A percentile compares a stretch with the other conserved stretches of the same genome.
Evolutionary conservation across 306 rosid genomes (phyloP).

Genomic region (Pueraria montana): DNA sequence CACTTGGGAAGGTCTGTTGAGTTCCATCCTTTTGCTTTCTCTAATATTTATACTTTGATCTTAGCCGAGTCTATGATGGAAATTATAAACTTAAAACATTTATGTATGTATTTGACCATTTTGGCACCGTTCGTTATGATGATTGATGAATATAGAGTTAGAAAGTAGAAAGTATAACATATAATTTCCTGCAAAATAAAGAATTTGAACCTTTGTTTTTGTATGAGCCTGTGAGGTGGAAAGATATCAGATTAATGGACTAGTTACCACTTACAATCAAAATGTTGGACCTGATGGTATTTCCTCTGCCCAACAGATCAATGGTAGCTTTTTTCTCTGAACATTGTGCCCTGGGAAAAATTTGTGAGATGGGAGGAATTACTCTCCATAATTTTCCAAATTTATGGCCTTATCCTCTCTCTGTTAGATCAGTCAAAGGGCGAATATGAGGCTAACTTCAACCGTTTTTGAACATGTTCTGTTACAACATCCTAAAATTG

Average conservation of each 20-base stretch:
- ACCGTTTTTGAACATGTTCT: slow-evolving; percentile 11
- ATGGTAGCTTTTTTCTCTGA: neutral
- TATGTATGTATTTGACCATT: neutral
- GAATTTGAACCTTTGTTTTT: slow-evolving; percentile 13
- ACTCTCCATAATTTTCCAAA: neutral
- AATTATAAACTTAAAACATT: slow-evolving; percentile 16
- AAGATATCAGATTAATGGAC: slow-evolving; percentile 3
- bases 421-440: neutral
- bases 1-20: slow-evolving; percentile 92
- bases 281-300: neutral
- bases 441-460: neutral
- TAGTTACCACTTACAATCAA: neutral
- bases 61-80: slow-evolving; percentile 19
- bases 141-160: slow-evolving; percentile 15
- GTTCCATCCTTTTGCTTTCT: slow-evolving; percentile 6
- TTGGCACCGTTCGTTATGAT: neutral
- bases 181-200: slow-evolving; percentile 18
- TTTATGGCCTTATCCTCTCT: slow-evolving; percentile 26
- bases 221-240: neutral
- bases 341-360: neutral
- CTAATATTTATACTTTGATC: slow-evolving; percentile 12
- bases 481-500: neutral
- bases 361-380: neutral
- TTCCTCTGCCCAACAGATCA: slow-evolving; percentile 6
- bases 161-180: neutral